A percentile compares a stretch with the other conserved stretches of the same genome.
Evolutionary conservation across 768 basidiomycete genomes (phyloP).

Genomic region (Auriscalpium orientale): DNA sequence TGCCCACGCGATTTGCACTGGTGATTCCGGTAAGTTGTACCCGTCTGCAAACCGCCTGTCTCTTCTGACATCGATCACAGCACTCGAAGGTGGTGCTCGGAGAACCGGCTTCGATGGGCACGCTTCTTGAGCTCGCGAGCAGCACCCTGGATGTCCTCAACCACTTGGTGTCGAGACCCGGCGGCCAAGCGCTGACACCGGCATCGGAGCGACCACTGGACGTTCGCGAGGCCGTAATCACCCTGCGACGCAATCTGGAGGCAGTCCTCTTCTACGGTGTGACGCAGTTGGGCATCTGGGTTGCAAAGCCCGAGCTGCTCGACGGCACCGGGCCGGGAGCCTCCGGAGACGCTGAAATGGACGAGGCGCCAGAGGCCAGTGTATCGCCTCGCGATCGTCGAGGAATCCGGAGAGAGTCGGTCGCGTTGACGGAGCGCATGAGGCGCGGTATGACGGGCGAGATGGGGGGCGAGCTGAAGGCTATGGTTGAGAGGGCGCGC

Average conservation of each 20-base stretch:
- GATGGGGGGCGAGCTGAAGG: slow-evolving; percentile 65
- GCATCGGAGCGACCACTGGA: slow-evolving; percentile 36
- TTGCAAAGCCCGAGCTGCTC: slow-evolving; percentile 58
- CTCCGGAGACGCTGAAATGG: slow-evolving; percentile 34
- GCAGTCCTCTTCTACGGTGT: slow-evolving; percentile 60
- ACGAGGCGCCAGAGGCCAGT: slow-evolving; percentile 23
- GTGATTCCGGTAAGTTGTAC: slow-evolving; percentile 60
- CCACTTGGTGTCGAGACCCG: slow-evolving; percentile 54
- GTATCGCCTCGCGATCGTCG: slow-evolving; percentile 30
- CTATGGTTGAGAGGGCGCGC: slow-evolving; percentile 57
- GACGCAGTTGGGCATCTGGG: slow-evolving; percentile 75
- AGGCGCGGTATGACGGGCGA: slow-evolving; percentile 76
- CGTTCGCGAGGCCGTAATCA: slow-evolving; percentile 50
- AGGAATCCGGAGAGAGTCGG: slow-evolving; percentile 31
- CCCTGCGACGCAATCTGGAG: slow-evolving; percentile 58
- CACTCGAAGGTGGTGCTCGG: slow-evolving; percentile 79
- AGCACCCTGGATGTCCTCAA: slow-evolving; percentile 68
- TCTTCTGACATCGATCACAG: slow-evolving; percentile 30
- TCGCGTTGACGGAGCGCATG: slow-evolving; percentile 55
- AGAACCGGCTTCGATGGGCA: slow-evolving; percentile 80
- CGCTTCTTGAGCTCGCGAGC: slow-evolving; percentile 78
- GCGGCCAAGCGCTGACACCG: slow-evolving; percentile 44
- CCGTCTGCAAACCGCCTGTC: neutral
- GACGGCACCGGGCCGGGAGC: slow-evolving; percentile 15
- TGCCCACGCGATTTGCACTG: slow-evolving; percentile 61